Base-by-base conservation (phyloP, 2,329 filamentous ascomycete genomes). In the Coniella vitis region DNA sequence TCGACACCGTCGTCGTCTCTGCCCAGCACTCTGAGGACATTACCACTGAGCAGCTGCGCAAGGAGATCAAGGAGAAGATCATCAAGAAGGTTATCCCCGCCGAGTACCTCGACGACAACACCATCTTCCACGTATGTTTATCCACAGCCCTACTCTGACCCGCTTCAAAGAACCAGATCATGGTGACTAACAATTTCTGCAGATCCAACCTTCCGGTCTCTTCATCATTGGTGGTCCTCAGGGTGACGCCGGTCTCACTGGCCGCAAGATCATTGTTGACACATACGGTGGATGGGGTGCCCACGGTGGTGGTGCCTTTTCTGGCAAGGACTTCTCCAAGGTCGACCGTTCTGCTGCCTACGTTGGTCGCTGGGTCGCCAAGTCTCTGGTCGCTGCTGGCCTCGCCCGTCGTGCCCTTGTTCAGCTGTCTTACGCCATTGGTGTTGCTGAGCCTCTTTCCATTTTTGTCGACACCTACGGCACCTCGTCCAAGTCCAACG, bases 271-370 rank as follows among this genome's bases (percentile, higher is more conserved):
- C 82, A 84, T 96, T 60, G 93, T 98, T 69, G 93, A 98, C 77
- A 97, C 93, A 71, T 98, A 98, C 77, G 93, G 93, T 78, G 93
- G 93, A 65, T 97, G 93, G 93, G 93, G 93, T 76, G 93, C 93
- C 63, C 93, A 98, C 81, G 93, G 93, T 80, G 93, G 93, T 79
- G 93, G 93, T 86, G 93, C 93, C 71, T 98, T 98, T 87, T 97
- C 93, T 64, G 93, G 93, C 66, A 98, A 98, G 86, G 93, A 98
- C 73, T 98, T 96, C 84, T 96, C 90, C 81, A 98, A 98, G 83
- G 93, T 98, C 73, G 93, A 98, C 70, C 88, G 93, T 63, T 97
- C 93, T 47, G 93, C 93, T 59, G 93, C 93, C 65, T 98, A 98
- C 77, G 84, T 97, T 61, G 90, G 81, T 61, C 90, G 93, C 69